Conservation (phyloP, 768 basidiomycete species). For the Termitomyces sp. region DNA sequence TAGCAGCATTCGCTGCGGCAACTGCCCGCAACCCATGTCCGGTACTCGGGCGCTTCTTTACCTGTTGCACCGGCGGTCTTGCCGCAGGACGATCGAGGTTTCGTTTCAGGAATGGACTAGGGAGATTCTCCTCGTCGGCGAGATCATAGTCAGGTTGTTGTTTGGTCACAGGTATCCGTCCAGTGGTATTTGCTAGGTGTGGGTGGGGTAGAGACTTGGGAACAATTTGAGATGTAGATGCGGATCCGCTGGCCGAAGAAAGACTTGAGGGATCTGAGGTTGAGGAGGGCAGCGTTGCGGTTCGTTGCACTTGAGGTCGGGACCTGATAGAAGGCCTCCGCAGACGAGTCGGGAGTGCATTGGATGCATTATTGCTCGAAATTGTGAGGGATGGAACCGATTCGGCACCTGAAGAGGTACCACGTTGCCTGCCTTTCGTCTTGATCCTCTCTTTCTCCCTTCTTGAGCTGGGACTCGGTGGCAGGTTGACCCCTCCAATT, state of each 20-base stretch:
- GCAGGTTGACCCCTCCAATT: constrained; percentile 30
- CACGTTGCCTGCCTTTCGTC: constrained; percentile 18
- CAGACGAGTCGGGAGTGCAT: constrained; percentile 41
- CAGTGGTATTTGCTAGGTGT: constrained; percentile 26
- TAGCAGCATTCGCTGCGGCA: constrained; percentile 54
- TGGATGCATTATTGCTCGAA: constrained; percentile 5
- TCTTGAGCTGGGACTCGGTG: constrained; percentile 45
- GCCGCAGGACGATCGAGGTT: constrained; percentile 19
- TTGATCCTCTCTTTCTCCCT: constrained; percentile 35
- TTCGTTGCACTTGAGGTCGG: constrained; percentile 23
- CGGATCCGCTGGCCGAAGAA: constrained; percentile 10
- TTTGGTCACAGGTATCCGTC: constrained; percentile 20
- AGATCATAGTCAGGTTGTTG: constrained; percentile 56
- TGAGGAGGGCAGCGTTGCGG: constrained; percentile 28
- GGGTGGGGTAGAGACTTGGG: constrained; percentile 44
- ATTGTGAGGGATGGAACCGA: constrained; percentile 18
- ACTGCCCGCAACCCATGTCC: constrained; percentile 56
- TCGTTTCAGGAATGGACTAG: constrained; percentile 77
- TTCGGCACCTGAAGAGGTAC: constrained; percentile 16
- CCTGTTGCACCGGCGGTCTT: constrained; percentile 6
- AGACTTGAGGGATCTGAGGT: constrained; percentile 36
- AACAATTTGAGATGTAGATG: constrained; percentile 19
- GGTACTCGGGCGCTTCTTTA: constrained; percentile 45
- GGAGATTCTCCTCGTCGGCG: constrained; percentile 79
- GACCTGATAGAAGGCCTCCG: constrained; percentile 57